Evolutionary conservation across 495 filamentous ascomycete genomes (phyloP).

Genomic region (Aspergillus diversus): DNA sequence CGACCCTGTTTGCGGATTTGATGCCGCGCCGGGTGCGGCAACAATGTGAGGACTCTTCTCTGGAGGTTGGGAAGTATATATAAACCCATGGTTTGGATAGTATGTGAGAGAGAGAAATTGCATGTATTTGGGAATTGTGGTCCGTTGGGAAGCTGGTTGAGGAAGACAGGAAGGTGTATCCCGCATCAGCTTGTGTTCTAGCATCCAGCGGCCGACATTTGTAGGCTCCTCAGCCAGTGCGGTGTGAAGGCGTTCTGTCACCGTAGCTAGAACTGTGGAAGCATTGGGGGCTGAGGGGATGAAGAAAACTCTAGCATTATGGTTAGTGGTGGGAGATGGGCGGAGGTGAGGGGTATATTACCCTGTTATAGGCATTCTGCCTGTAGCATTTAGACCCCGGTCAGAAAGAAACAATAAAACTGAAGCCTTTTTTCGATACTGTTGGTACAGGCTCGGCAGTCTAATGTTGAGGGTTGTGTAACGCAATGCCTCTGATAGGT

Average conservation of each 20-base stretch:
- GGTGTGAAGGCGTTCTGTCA: conserved; percentile 48
- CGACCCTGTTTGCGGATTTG: not conserved
- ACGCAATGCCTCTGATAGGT: not conserved
- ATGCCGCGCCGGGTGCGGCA: conserved; percentile 2
- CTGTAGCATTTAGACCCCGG: not conserved
- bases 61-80: conserved; percentile 45
- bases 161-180: conserved; percentile 51
- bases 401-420: not conserved
- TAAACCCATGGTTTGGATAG: conserved; percentile 46
- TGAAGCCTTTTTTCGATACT: not conserved
- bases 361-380: conserved; percentile 41
- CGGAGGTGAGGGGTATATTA: conserved; percentile 19
- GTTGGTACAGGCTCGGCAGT: not conserved
- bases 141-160: conserved; percentile 32
- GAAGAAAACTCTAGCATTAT: conserved; percentile 47
- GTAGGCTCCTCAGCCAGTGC: conserved; percentile 42
- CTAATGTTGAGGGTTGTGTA: not conserved
- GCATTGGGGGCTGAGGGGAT: conserved; percentile 50
- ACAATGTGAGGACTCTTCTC: conserved; percentile 24
- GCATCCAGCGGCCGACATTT: conserved; percentile 44
- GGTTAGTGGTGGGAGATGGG: conserved; percentile 5
- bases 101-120: conserved; percentile 50
- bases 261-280: conserved; percentile 36
- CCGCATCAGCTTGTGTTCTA: conserved; percentile 51
- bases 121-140: conserved; percentile 43